phyloP scores from a whole-genome alignment of 441 rosid genomes.

The Gossypium trilobum region DNA sequence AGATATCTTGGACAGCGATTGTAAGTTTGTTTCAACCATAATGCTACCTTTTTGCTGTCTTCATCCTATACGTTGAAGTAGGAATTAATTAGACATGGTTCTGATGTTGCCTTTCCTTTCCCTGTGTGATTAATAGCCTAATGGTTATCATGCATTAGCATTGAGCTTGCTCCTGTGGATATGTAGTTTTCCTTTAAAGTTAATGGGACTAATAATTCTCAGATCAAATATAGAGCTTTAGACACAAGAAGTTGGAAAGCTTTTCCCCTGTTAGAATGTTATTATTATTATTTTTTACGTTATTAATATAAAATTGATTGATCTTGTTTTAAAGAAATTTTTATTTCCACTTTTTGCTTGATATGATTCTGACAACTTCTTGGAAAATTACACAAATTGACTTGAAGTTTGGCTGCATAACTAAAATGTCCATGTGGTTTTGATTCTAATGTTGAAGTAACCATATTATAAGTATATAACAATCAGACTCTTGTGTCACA shows the following conservation, averaged over 20 bases:
- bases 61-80: neutral
- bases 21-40: conserved; percentile 37
- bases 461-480: neutral
- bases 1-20: conserved; percentile 69
- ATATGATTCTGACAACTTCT: neutral
- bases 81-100: conserved; percentile 3
- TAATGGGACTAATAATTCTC: neutral
- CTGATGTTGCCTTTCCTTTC: conserved; percentile 11
- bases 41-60: neutral
- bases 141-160: neutral
- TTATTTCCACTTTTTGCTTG: neutral
- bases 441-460: neutral
- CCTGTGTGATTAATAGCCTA: neutral
- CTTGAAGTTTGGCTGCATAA: neutral
- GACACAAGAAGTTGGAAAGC: neutral
- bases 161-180: neutral
- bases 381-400: neutral
- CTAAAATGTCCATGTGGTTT: neutral
- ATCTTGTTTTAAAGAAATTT: neutral
- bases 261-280: neutral
- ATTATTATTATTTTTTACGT: neutral
- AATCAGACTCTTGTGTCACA: neutral
- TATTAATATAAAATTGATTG: neutral
- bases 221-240: neutral
- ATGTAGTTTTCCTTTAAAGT: neutral